Base-by-base conservation (phyloP, 2,329 filamentous ascomycete species). In the Aspergillus jensenii region DNA sequence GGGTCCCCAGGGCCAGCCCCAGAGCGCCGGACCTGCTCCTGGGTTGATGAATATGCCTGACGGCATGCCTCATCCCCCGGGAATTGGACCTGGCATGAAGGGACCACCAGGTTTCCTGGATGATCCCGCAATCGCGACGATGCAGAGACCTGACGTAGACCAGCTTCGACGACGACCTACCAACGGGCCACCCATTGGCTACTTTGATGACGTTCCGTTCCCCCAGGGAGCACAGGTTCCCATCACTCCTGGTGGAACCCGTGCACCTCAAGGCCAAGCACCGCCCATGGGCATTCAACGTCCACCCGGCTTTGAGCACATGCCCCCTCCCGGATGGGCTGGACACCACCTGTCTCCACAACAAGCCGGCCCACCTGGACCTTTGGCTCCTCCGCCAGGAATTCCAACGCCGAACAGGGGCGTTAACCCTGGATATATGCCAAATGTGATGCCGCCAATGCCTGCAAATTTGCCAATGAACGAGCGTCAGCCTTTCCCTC, bases 231-330 rank as follows among this genome's bases (percentile, higher is more conserved):
- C 61, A 27, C 74, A 75, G 47, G 68, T 68, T 14, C 71, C 67
- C 33, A 71, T 71, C 57, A 75, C 70, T 25, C 72, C 72, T 14
- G 68, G 68, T 60, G 73, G 69, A 45, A 68, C 67, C 23, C 66
- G 74, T 27, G 66, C 60, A 37, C 70, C 70, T 27, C 74, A 74
- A 54, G 68, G 67, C 21, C 67, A 69, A 21, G 67, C 62, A 19
- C 72, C 74, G 51, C 68, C 69, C 52, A 73, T 78, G 69, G 73
- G 72, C 21, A 68, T 80, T 31, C 77, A 76, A 59, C 70, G 77
- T 57, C 77, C 78, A 41, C 77, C 76, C 35, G 78, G 77, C 19
- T 71, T 79, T 44, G 76, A 78, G 21, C 75, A 78, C 53, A 60
- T 77, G 61, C 73, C 73, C 15, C 73, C 72, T 43, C 73, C 74